phyloP scores from a whole-genome alignment of 768 basidiomycete genomes.

The Agrocybe chaxingu region DNA sequence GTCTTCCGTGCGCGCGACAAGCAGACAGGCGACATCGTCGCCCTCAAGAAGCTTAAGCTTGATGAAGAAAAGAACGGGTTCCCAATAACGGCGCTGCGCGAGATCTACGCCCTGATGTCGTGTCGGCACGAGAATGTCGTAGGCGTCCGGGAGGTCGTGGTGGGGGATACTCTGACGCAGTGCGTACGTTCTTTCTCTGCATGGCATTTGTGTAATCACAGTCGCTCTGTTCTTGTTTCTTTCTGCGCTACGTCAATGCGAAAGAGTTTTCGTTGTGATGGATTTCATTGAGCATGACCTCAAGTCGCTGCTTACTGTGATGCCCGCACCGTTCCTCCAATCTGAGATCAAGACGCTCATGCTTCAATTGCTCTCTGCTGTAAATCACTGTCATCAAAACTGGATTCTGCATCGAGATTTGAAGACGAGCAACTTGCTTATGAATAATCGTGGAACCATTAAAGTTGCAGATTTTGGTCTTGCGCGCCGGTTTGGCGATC shows the following conservation, averaged over 20 bases:
- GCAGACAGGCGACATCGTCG: slow-evolving; percentile 92
- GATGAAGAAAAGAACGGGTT: slow-evolving; percentile 99
- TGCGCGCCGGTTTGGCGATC: slow-evolving; percentile 94
- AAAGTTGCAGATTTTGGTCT: slow-evolving; percentile 99
- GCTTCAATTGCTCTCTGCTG: slow-evolving; percentile 89
- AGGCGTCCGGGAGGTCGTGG: slow-evolving; percentile 94
- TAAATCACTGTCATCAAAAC: slow-evolving; percentile 89
- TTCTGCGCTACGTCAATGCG: slow-evolving; percentile 11
- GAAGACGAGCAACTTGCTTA: slow-evolving; percentile 95
- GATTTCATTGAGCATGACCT: slow-evolving; percentile 99
- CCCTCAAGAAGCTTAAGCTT: slow-evolving; percentile 95
- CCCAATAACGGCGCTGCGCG: slow-evolving; percentile 93
- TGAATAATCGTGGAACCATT: slow-evolving; percentile 99
- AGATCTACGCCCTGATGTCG: slow-evolving; percentile 94
- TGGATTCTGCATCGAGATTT: slow-evolving; percentile 98
- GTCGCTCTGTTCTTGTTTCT: slow-evolving; percentile 2
- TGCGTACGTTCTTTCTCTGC: slow-evolving; percentile 48
- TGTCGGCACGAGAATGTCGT: slow-evolving; percentile 97
- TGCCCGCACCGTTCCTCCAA: slow-evolving; percentile 96
- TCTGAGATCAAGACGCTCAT: slow-evolving; percentile 98
- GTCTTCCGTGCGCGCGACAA: slow-evolving; percentile 97
- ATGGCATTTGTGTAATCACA: slow-evolving; percentile 26
- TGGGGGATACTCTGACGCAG: slow-evolving; percentile 98
- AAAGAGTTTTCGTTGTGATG: slow-evolving; percentile 98
- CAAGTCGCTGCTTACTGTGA: slow-evolving; percentile 89